These are phyloP conservation scores for Tranzscheliella williamsii DNA, from an alignment of 1,284 basidiomycete genomes.

Conservation along the genomic window DNA sequence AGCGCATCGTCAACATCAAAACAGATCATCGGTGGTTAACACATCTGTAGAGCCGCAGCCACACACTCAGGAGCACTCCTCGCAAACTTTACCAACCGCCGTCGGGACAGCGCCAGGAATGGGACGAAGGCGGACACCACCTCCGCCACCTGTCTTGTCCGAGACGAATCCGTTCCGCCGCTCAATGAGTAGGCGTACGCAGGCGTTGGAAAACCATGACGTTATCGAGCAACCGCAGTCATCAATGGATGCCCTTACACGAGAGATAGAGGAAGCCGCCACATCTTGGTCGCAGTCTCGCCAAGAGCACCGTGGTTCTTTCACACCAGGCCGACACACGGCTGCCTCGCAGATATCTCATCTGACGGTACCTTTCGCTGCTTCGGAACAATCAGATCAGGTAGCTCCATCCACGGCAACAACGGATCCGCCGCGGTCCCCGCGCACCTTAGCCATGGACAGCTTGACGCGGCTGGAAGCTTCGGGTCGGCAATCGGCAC, in stretches of 20 bases:
- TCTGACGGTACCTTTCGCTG: too few species aligned
- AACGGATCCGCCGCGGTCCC: constrained; percentile 9
- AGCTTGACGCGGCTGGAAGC: constrained; percentile 17
- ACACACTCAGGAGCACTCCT: too few species aligned
- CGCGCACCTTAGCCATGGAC: constrained; percentile 34
- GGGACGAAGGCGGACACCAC: constrained; percentile 13
- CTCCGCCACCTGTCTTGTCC: constrained; percentile 11
- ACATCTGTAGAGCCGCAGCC: too few species aligned
- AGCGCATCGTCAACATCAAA: too few species aligned
- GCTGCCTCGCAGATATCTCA: background rate
- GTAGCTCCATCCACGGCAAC: too few species aligned
- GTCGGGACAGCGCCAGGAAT: too few species aligned
- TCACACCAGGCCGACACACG: background rate
- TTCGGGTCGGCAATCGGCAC: background rate
- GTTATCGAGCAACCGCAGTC: background rate
- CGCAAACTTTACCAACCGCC: too few species aligned
- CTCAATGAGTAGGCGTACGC: background rate
- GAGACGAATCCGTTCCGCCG: constrained; percentile 5
- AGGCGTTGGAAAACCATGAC: background rate
- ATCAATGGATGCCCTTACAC: constrained; percentile 15
- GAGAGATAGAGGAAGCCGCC: constrained; percentile 21
- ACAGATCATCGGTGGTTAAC: too few species aligned
- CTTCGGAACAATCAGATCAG: too few species aligned
- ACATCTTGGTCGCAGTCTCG: constrained; percentile 8
- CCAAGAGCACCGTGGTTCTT: too few species aligned